Conservation (phyloP, 2,329 filamentous ascomycete species). For the Aspergillus awamori region DNA sequence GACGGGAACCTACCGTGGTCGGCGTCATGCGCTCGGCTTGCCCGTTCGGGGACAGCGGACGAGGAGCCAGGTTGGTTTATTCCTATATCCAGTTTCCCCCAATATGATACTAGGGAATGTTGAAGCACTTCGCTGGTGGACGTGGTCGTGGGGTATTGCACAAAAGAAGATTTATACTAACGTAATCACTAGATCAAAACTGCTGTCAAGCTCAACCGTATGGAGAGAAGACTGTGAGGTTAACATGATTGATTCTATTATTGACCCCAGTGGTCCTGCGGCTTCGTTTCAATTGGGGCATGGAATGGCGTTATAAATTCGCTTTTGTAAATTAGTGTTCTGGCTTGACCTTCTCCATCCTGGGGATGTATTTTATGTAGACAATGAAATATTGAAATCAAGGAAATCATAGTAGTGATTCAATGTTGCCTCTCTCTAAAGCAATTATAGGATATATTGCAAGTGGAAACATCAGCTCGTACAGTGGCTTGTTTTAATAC, state of each 20-base stretch:
- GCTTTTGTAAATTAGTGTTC: constrained; percentile 17
- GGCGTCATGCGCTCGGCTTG: constrained; percentile 87
- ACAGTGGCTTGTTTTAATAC: constrained; percentile 7
- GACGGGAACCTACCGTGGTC: constrained; percentile 86
- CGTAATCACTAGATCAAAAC: constrained; percentile 55
- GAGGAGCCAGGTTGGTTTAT: constrained; percentile 65
- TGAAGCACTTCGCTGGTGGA: background rate
- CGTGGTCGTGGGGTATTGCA: background rate
- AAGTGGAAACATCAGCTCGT: constrained; percentile 8
- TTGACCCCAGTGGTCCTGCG: constrained; percentile 28
- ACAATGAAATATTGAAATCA: constrained; percentile 4
- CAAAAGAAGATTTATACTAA: constrained; percentile 21
- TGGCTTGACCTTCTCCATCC: constrained; percentile 12
- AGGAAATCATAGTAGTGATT: constrained; percentile 1
- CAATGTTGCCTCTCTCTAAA: constrained; percentile 10
- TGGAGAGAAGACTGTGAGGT: constrained; percentile 54
- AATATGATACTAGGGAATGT: background rate
- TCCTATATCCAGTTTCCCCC: background rate
- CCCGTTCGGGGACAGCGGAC: constrained; percentile 91
- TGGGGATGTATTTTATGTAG: constrained; percentile 26
- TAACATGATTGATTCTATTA: constrained; percentile 10
- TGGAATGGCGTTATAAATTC: constrained; percentile 24
- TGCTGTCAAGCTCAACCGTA: constrained; percentile 60
- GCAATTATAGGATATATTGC: constrained; percentile 3
- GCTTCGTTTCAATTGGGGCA: constrained; percentile 23